Evolutionary conservation across 2,329 filamentous ascomycete genomes (phyloP).

Genomic region (Alternaria burnsii): DNA sequence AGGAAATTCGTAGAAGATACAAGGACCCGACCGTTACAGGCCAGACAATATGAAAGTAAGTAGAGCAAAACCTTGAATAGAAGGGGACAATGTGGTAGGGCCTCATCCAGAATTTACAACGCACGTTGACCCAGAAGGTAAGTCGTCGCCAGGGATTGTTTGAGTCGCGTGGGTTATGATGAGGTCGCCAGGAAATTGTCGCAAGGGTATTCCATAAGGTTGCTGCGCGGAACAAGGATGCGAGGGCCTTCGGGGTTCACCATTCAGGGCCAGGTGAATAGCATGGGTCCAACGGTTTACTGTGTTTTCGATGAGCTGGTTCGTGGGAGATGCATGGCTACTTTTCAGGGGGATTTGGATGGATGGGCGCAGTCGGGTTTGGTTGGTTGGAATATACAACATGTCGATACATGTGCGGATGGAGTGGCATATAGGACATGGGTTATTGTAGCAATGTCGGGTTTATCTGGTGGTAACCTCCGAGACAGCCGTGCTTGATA

Average conservation of each 20-base stretch:
- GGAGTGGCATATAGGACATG: slow-evolving; percentile 5
- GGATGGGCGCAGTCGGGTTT: slow-evolving; percentile 14
- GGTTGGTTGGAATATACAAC: slow-evolving; percentile 6
- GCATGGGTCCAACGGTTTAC: not conserved
- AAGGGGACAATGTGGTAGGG: not conserved
- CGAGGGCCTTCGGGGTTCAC: slow-evolving; percentile 4
- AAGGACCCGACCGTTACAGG: not conserved
- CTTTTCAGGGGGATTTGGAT: not conserved
- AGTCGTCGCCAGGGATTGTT: slow-evolving; percentile 2
- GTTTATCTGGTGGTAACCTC: slow-evolving; percentile 7
- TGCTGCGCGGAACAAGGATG: not conserved
- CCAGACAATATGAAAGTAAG: not conserved
- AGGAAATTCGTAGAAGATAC: slow-evolving; percentile 7
- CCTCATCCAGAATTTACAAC: not conserved
- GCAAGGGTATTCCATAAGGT: slow-evolving; percentile 3
- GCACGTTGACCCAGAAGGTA: not conserved
- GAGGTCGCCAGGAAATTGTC: slow-evolving; percentile 4
- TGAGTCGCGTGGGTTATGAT: slow-evolving; percentile 4
- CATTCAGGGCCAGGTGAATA: slow-evolving; percentile 1
- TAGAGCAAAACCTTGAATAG: not conserved
- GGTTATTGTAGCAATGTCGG: slow-evolving; percentile 13
- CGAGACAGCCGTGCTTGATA: slow-evolving; percentile 10
- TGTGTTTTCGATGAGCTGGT: slow-evolving; percentile 5
- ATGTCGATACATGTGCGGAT: slow-evolving; percentile 13
- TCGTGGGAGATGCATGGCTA: slow-evolving; percentile 10